Conservation (phyloP, 306 rosid species). For the Lathyrus aphaca region DNA sequence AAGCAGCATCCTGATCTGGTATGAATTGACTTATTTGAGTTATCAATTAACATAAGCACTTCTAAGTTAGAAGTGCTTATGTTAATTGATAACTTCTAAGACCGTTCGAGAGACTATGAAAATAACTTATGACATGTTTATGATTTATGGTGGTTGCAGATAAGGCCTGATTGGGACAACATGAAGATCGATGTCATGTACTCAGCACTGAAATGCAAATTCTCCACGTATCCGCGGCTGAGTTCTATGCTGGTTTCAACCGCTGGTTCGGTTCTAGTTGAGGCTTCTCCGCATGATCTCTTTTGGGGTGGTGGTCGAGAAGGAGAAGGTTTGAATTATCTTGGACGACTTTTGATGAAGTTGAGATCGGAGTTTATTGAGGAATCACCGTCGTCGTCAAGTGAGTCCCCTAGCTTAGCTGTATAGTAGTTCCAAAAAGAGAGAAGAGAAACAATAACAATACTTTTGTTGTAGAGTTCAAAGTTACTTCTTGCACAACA, state of each 20-base stretch:
- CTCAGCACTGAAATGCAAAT: slow-evolving; percentile 81
- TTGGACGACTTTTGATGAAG: slow-evolving; percentile 86
- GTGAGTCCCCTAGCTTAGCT: slow-evolving; percentile 39
- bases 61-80: too few species aligned
- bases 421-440: slow-evolving; percentile 32
- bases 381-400: slow-evolving; percentile 49
- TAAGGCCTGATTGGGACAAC: slow-evolving; percentile 83
- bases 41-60: neutral
- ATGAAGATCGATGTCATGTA: slow-evolving; percentile 83
- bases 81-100: too few species aligned
- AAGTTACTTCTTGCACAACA: slow-evolving; percentile 12
- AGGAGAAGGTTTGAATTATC: slow-evolving; percentile 90
- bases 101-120: too few species aligned
- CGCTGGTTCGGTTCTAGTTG: slow-evolving; percentile 83
- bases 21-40: neutral
- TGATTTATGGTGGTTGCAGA: slow-evolving; percentile 47
- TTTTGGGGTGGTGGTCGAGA: slow-evolving; percentile 97
- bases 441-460: neutral
- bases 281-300: slow-evolving; percentile 90
- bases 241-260: slow-evolving; percentile 81
- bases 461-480: slow-evolving; percentile 20
- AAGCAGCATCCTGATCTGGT: slow-evolving; percentile 73
- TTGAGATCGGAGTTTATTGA: slow-evolving; percentile 86
- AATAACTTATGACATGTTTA: neutral
- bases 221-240: slow-evolving; percentile 79